These are phyloP conservation scores for Trametes punicea DNA, from an alignment of 768 basidiomycete species.

Conservation along the genomic window DNA sequence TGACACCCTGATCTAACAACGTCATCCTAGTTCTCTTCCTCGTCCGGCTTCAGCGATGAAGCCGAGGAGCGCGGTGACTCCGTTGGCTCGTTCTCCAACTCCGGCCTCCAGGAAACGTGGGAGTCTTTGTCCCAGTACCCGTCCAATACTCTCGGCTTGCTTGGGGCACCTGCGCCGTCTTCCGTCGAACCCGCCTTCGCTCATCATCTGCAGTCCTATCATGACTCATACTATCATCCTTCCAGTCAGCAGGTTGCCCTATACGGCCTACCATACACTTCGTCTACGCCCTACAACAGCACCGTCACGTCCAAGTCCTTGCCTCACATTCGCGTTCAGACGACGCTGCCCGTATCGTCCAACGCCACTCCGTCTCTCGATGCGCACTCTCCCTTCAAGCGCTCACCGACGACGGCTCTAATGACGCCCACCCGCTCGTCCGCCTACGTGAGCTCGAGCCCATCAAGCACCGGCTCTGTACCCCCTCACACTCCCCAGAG, in stretches of 20 bases:
- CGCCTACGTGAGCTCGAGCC: background rate
- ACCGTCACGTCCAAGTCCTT: background rate
- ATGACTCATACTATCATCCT: slow-evolving; percentile 1
- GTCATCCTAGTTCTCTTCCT: background rate
- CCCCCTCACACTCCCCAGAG: slow-evolving; percentile 10
- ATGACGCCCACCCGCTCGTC: background rate
- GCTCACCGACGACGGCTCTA: background rate
- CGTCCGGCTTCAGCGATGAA: background rate
- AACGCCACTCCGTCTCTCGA: background rate
- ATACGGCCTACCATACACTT: background rate
- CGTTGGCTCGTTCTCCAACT: background rate
- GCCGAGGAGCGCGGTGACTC: background rate
- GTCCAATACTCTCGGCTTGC: background rate
- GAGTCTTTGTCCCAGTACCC: background rate
- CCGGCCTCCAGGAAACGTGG: background rate
- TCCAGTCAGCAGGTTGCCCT: background rate
- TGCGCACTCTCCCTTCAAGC: slow-evolving; percentile 6
- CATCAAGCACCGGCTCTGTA: slow-evolving; percentile 6
- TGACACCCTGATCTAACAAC: too few species aligned
- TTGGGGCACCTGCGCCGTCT: background rate
- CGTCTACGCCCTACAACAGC: background rate
- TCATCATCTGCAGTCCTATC: background rate
- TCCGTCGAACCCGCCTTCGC: background rate
- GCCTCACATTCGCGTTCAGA: slow-evolving; percentile 18
- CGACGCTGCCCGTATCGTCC: background rate